Evolutionary conservation across 306 rosid species (phyloP).

Genomic region (Quercus robur): DNA sequence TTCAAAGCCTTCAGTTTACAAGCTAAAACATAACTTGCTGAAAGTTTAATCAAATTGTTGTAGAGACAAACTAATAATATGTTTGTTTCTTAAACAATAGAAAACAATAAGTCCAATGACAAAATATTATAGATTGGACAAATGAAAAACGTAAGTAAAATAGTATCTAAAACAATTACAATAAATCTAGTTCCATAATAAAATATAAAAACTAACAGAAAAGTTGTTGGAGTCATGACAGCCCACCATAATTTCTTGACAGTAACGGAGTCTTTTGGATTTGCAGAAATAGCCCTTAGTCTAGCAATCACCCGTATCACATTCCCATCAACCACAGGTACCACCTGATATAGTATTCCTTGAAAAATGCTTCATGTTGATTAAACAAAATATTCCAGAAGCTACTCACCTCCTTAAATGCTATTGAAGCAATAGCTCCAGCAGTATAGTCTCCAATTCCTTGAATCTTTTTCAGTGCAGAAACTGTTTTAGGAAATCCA

Average conservation of each 20-base stretch:
- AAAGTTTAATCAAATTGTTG: not conserved
- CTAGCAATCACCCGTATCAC: slow-evolving; percentile 90
- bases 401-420: slow-evolving; percentile 70
- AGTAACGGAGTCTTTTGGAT: slow-evolving; percentile 62
- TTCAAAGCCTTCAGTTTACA: too few relatives aligned
- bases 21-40: not conserved
- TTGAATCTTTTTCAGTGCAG: slow-evolving; percentile 54
- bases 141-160: not conserved
- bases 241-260: slow-evolving; percentile 84
- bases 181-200: not conserved
- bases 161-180: not conserved
- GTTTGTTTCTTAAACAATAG: not conserved
- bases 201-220: not conserved
- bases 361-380: slow-evolving; percentile 18
- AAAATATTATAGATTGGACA: not conserved
- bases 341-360: slow-evolving; percentile 52
- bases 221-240: slow-evolving; percentile 17
- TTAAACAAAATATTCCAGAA: slow-evolving; percentile 24
- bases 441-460: slow-evolving; percentile 93
- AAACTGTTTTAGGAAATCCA: slow-evolving; percentile 62
- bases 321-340: slow-evolving; percentile 95
- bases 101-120: not conserved
- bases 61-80: not conserved
- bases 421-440: slow-evolving; percentile 93
- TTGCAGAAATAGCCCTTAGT: slow-evolving; percentile 68